Conservation (phyloP, 163 green algal species). For the Picocystis sp. region DNA sequence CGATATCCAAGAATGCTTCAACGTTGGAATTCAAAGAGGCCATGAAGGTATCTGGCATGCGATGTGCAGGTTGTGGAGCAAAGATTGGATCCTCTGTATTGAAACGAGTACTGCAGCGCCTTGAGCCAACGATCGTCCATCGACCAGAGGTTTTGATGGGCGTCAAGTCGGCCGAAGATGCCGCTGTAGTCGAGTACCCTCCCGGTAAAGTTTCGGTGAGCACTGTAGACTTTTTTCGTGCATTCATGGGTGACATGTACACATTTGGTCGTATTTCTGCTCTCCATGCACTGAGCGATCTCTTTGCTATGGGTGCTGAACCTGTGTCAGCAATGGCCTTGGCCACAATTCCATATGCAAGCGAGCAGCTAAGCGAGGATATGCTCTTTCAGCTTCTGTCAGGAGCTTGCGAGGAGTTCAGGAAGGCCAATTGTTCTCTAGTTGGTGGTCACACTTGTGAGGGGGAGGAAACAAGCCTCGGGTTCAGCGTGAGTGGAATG, state of each 20-base stretch:
- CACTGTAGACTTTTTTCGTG: constrained; percentile 73
- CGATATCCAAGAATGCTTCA: neutral
- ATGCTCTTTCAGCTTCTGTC: constrained; percentile 56
- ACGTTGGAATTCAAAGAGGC: constrained; percentile 25
- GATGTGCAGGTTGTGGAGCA: constrained; percentile 68
- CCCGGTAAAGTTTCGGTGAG: constrained; percentile 47
- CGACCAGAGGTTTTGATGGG: constrained; percentile 17
- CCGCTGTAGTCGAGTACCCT: constrained; percentile 18
- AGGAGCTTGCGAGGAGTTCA: constrained; percentile 16
- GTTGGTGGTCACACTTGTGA: constrained; percentile 69
- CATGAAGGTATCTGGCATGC: constrained; percentile 40
- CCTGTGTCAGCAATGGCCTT: constrained; percentile 52
- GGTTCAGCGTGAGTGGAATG: constrained; percentile 49
- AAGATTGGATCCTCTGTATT: constrained; percentile 53
- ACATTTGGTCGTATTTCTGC: constrained; percentile 67
- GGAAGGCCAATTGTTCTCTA: constrained; percentile 41
- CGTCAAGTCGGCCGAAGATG: constrained; percentile 47
- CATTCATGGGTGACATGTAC: constrained; percentile 55
- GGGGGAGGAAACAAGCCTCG: constrained; percentile 47
- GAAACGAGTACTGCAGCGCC: constrained; percentile 26
- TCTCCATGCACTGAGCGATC: constrained; percentile 70
- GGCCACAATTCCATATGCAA: constrained; percentile 42
- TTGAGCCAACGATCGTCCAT: constrained; percentile 11
- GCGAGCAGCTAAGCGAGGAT: constrained; percentile 33
- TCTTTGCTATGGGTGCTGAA: constrained; percentile 67